Base-by-base conservation (phyloP, 768 basidiomycete species). In the Clitopilus hobsonii region DNA sequence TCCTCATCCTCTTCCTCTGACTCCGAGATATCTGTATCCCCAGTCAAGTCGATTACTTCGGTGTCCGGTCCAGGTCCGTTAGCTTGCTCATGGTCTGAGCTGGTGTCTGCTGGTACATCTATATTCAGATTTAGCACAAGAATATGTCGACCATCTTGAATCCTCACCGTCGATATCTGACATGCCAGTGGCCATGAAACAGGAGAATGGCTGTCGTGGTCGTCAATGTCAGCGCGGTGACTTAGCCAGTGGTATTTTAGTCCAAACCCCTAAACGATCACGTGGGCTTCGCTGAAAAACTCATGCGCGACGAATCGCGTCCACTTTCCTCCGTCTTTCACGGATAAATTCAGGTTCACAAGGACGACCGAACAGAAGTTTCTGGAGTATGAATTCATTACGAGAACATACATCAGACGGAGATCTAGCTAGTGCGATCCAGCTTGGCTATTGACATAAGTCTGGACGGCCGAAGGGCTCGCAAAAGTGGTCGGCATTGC, bases 41-140 rank as follows among this genome's bases (percentile, higher is more conserved):
- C 69, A 16, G 77, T 79, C 57, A 79, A 63, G 66, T 79, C 77
- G 59, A 79, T 79, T 48, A 79, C 62, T 63, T 74, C 73, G 49
- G 64, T 63, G 56, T 62, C 65, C 7, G 7, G 30, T 16, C 16
- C 30, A 16, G 30, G 30, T 16, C 16, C 36, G 55, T 58, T 45
- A 60, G 58, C 30, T 56, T 54, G 55, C 58, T 56, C 61, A 67
- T 69, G 59, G 60, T 64, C 66, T 67, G 49, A 53, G 51, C 49
- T 53, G 41, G 41, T 45, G 41, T 8, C 8, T 5, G 41, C 16
- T 45, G 41, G 41, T 10, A 45, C 22, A 4, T 45, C 41, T 45
- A 45, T 11, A 3, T 11, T 45, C 18, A 45, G 18, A 45, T 3
- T 45, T 23, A 3, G 41, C n/a, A 3, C 41, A 45, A 18, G n/a